phyloP scores from a whole-genome alignment of 768 basidiomycete species.

The Sarcodon sp. region DNA sequence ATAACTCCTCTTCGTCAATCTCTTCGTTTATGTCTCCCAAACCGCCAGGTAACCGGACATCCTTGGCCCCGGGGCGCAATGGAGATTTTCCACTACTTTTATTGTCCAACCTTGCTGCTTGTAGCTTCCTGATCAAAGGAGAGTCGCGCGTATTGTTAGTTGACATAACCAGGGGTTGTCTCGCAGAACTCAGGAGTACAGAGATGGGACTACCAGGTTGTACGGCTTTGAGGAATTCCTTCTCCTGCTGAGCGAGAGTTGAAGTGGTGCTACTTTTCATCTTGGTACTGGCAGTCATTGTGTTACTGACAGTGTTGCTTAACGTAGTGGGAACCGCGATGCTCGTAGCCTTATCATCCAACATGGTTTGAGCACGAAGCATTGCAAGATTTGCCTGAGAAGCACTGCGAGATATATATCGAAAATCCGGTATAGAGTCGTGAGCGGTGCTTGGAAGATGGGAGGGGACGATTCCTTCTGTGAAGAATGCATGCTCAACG shows the following conservation, averaged over 20 bases:
- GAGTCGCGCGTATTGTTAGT: slow-evolving; percentile 25
- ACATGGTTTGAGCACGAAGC: slow-evolving; percentile 44
- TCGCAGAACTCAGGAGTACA: slow-evolving; percentile 77
- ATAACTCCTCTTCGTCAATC: slow-evolving; percentile 23
- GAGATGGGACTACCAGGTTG: slow-evolving; percentile 93
- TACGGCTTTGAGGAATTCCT: slow-evolving; percentile 93
- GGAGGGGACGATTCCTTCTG: slow-evolving; percentile 64
- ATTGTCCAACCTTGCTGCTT: slow-evolving; percentile 20
- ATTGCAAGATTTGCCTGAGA: slow-evolving; percentile 60
- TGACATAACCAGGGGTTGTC: slow-evolving; percentile 72
- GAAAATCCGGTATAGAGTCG: slow-evolving; percentile 65
- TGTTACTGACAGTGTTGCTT: slow-evolving; percentile 8
- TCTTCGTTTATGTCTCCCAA: slow-evolving; percentile 35
- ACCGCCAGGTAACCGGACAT: slow-evolving; percentile 17
- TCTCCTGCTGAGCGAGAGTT: slow-evolving; percentile 77
- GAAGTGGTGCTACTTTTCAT: slow-evolving; percentile 32
- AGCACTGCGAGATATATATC: slow-evolving; percentile 43
- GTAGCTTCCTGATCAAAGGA: slow-evolving; percentile 40
- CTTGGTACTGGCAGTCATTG: slow-evolving; percentile 3
- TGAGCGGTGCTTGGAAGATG: slow-evolving; percentile 74
- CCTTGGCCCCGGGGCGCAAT: slow-evolving; percentile 27
- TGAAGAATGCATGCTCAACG: slow-evolving; percentile 76
- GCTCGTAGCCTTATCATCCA: slow-evolving; percentile 45
- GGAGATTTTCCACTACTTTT: slow-evolving; percentile 37
- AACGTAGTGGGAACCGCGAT: slow-evolving; percentile 25